phyloP scores from a whole-genome alignment of 2,329 filamentous ascomycete genomes.

The Diaporthe vaccinii region DNA sequence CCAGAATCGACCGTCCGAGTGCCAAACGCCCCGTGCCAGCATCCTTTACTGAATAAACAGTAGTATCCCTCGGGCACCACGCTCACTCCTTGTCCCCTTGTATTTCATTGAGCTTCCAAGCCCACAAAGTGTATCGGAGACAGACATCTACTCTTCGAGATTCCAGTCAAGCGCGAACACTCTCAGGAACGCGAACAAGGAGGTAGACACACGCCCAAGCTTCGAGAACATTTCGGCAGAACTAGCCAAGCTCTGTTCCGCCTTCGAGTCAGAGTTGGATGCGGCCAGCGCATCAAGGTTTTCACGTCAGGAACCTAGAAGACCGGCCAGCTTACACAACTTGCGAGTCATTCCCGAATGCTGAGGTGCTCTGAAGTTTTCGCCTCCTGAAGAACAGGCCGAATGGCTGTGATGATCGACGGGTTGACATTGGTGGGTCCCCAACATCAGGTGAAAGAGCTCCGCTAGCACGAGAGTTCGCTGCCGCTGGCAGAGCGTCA shows the following conservation, averaged over 20 bases:
- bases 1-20: constrained; percentile 8
- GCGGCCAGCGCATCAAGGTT: constrained; percentile 14
- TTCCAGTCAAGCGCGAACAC: not conserved
- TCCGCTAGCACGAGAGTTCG: constrained; percentile 5
- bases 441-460: constrained; percentile 18
- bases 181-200: not conserved
- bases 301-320: not conserved
- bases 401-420: constrained; percentile 19
- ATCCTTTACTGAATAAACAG: not conserved
- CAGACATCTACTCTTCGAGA: not conserved
- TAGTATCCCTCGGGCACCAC: not conserved
- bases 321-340: constrained; percentile 8
- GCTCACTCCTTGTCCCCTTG: not conserved
- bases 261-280: constrained; percentile 29
- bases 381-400: constrained; percentile 24
- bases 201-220: not conserved
- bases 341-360: constrained; percentile 32
- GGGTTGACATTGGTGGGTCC: constrained; percentile 19
- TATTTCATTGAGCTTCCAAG: not conserved
- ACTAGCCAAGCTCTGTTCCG: not conserved
- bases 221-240: constrained; percentile 31
- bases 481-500: constrained; percentile 12
- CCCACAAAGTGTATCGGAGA: not conserved
- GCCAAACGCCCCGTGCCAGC: not conserved
- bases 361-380: constrained; percentile 29